A percentile compares a stretch with the other conserved stretches of the same genome.
These are phyloP conservation scores for Thielaviopsis ethacetica DNA, from an alignment of 2,329 filamentous ascomycete genomes.

Conservation along the genomic window DNA sequence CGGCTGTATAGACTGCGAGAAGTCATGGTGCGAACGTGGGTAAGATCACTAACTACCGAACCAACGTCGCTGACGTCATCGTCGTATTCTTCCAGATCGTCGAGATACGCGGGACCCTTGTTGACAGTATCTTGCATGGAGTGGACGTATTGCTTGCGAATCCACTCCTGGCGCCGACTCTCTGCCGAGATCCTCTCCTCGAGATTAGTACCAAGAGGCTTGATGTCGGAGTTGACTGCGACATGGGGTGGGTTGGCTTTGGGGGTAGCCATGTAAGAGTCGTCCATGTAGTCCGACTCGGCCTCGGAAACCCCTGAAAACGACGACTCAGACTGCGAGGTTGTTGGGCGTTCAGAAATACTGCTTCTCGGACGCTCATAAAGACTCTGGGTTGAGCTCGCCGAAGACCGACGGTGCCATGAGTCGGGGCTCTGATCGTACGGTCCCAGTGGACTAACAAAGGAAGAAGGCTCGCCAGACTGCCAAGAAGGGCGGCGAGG, in stretches of 20 bases:
- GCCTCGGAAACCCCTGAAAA: slow-evolving; percentile 9
- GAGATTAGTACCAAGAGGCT: slow-evolving; percentile 6
- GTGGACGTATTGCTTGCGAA: slow-evolving; percentile 11
- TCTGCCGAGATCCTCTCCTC: slow-evolving; percentile 10
- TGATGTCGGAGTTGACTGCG: not conserved
- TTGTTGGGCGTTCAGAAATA: slow-evolving; percentile 5
- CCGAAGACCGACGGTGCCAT: slow-evolving; percentile 1
- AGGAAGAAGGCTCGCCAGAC: slow-evolving; percentile 4
- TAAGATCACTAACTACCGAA: slow-evolving; percentile 11
- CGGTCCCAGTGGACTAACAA: slow-evolving; percentile 8
- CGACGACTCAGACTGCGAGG: slow-evolving; percentile 11
- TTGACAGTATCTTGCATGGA: slow-evolving; percentile 9
- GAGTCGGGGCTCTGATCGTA: slow-evolving; percentile 7
- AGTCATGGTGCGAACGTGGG: slow-evolving; percentile 11
- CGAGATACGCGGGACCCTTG: slow-evolving; percentile 3
- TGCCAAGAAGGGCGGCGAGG: slow-evolving; percentile 3
- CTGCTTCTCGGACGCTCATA: slow-evolving; percentile 1
- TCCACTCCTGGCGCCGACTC: slow-evolving; percentile 11
- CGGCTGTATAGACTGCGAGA: slow-evolving; percentile 10
- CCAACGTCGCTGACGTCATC: slow-evolving; percentile 11
- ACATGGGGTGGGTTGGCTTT: not conserved
- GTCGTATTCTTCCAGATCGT: slow-evolving; percentile 9
- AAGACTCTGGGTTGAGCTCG: slow-evolving; percentile 2
- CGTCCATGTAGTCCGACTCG: slow-evolving; percentile 9
- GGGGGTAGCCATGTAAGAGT: slow-evolving; percentile 8